Evolutionary conservation across 176 grass and related monocot genomes (phyloP).

Genomic region (Thinopyrum elongatum): DNA sequence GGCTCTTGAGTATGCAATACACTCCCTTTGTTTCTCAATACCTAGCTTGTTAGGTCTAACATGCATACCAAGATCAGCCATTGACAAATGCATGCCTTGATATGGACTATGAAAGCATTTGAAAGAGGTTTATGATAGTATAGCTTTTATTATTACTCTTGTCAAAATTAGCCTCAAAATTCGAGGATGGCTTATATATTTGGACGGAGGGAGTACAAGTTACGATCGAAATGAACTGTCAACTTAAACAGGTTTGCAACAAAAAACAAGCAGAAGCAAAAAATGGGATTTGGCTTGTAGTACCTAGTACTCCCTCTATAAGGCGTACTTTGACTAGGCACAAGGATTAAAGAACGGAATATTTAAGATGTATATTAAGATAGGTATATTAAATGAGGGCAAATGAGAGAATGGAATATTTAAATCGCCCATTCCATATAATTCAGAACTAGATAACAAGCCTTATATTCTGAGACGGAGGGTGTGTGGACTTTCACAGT

Average conservation of each 20-base stretch:
- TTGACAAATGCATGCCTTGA: background rate
- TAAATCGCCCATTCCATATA: no score
- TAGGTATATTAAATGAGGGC: background rate
- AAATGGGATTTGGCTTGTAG: background rate
- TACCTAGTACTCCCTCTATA: background rate
- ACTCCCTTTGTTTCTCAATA: no score
- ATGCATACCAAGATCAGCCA: background rate
- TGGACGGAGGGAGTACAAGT: background rate
- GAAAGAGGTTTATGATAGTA: background rate
- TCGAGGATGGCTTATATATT: background rate
- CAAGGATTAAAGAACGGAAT: background rate
- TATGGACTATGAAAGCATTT: background rate
- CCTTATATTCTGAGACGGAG: background rate
- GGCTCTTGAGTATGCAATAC: background rate
- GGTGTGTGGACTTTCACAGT: background rate
- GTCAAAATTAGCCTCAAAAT: background rate
- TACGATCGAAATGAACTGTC: background rate
- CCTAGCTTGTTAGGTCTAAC: no score
- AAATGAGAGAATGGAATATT: background rate
- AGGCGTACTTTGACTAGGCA: background rate
- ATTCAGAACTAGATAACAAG: no score
- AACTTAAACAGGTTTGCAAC: background rate
- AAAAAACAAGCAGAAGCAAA: constrained; percentile 3
- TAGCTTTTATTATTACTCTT: background rate
- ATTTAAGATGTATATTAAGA: no score